These are phyloP conservation scores for Puccinellia tenuiflora DNA, from an alignment of 176 grass and related monocot species.

Conservation along the genomic window DNA sequence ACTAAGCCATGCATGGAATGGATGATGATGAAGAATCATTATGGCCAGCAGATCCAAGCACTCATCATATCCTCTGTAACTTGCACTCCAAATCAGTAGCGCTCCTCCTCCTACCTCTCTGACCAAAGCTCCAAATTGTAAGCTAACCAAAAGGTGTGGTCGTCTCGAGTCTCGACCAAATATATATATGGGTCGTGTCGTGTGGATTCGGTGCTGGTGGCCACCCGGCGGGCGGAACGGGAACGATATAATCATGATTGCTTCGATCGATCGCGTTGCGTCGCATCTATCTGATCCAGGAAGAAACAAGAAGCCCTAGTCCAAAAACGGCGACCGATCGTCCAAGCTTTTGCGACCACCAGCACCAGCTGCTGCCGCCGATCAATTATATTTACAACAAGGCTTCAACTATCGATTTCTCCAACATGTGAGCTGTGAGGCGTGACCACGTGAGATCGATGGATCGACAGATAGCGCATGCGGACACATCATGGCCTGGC, in stretches of 20 bases:
- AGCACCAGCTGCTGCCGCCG: neutral
- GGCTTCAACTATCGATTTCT: neutral
- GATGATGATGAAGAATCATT: slow-evolving; percentile 20
- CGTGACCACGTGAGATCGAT: neutral
- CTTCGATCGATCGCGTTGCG: neutral
- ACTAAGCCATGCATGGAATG: neutral
- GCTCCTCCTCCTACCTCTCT: neutral
- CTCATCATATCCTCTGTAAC: slow-evolving; percentile 3
- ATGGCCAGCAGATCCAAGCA: slow-evolving; percentile 14
- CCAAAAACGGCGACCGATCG: neutral
- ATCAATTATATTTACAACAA: too few species aligned
- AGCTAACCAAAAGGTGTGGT: slow-evolving; percentile 4
- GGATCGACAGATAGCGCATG: neutral
- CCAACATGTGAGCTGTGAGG: neutral
- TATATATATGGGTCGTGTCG: neutral
- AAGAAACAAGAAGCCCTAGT: slow-evolving; percentile 1
- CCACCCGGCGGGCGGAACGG: too few species aligned
- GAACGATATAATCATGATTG: neutral
- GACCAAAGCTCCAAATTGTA: neutral
- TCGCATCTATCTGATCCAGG: slow-evolving; percentile 1
- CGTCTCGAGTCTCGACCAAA: neutral
- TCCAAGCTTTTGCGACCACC: neutral
- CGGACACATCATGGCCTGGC: neutral
- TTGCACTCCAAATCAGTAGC: slow-evolving; percentile 18
- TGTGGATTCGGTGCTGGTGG: slow-evolving; percentile 18